These are phyloP conservation scores for Pseudohyphozyma bogoriensis DNA, from an alignment of 768 basidiomycete species.

Conservation along the genomic window DNA sequence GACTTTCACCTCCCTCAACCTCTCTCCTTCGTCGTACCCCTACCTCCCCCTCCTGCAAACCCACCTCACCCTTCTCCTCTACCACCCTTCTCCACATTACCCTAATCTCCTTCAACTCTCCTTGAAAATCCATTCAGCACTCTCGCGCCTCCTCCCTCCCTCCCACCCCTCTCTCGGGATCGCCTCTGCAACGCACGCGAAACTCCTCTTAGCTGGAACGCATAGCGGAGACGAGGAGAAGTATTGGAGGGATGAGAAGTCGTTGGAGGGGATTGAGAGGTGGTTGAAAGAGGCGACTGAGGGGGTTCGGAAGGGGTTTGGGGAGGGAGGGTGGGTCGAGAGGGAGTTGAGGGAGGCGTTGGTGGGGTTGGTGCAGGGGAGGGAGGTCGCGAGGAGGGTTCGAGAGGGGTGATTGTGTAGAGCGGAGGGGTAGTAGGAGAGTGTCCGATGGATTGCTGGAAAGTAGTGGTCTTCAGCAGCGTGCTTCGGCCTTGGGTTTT, in stretches of 20 bases:
- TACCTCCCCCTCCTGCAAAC: conserved; percentile 66
- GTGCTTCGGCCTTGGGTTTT: too few relatives aligned
- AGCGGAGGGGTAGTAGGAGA: too few relatives aligned
- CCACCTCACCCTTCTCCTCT: conserved; percentile 49
- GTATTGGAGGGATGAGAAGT: conserved; percentile 8
- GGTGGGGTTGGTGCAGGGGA: conserved; percentile 7
- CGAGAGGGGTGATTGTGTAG: too few relatives aligned
- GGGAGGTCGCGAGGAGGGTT: conserved; percentile 6
- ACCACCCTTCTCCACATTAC: conserved; percentile 44
- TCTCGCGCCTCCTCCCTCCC: neutral
- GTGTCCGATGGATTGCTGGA: too few relatives aligned
- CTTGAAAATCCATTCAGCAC: neutral
- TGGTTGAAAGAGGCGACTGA: conserved; percentile 3
- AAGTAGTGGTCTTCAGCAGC: too few relatives aligned
- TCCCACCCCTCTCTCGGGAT: conserved; percentile 22
- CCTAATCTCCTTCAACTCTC: conserved; percentile 41
- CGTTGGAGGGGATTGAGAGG: neutral
- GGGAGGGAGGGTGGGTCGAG: conserved; percentile 5
- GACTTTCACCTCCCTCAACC: conserved; percentile 52
- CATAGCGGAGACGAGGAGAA: neutral
- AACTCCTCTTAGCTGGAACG: conserved; percentile 2
- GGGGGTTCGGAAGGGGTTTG: conserved; percentile 8
- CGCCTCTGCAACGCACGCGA: conserved; percentile 12
- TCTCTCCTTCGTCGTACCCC: conserved; percentile 63
- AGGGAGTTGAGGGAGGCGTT: conserved; percentile 8